Base-by-base conservation (phyloP, 2,329 filamentous ascomycete genomes). In the Paraphoma chrysanthemicola region DNA sequence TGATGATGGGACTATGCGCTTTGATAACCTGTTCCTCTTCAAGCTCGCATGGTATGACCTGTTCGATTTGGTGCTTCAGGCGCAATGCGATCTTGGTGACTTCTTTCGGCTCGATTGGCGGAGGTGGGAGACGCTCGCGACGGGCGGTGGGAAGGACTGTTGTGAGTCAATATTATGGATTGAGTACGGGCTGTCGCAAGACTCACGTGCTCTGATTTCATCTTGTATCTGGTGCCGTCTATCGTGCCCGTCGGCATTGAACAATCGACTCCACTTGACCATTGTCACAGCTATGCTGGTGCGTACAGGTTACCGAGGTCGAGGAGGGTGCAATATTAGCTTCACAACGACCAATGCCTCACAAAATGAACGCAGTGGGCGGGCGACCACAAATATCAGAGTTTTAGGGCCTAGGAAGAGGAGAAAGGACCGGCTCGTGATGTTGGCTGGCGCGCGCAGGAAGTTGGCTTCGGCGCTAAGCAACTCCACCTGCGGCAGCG, bases 21-120 rank as follows among this genome's bases (percentile, higher is more conserved):
- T 84, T 84, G 4, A 90, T 95, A 71, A 99, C 83, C 53, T 86
- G 81, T 5, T 83, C 83, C 71, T 91, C 87, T 55, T 95, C 89
- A 39, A 99, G 83, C 77, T 99, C 95, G 80, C 92, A 97, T 1
- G 94, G 91, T 28, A 99, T 86, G 53, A 93, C 89, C 74, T 93
- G 86, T 77, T 97, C 93, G 68, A 99, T 88, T 66, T 97, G 88
- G 73, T 96, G 92, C 69, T 94, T 96, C 62, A 99, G 83, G 54
- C 93, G 91, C 14, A 99, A 85, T 28, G 93, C 94, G 53, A 96
- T 85, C 74, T 93, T 93, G 59, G 94, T 97, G 59, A 97, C 93
- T 68, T 95, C 90, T 57, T 85, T 82, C 11, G 93, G 83, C 1
- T 91, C 86, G 36, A 94, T 88, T 29, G 90, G 87, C 10, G 91